Evolutionary conservation across 345 rosid species (phyloP).

Genomic region (Cardiospermum halicacabum): DNA sequence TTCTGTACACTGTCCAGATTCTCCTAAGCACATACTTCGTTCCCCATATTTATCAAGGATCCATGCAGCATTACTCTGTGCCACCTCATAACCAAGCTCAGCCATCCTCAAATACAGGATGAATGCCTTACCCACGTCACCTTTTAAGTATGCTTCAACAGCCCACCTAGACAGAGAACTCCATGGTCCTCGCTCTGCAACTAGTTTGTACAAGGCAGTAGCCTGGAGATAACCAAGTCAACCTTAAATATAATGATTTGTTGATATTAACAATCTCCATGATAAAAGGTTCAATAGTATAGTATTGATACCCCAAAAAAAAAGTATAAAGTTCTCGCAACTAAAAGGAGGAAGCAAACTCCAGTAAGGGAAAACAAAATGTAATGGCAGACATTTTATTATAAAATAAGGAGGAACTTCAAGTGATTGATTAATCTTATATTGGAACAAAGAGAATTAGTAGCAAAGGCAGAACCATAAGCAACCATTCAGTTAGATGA

Average conservation of each 20-base stretch:
- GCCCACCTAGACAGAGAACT: slow-evolving; percentile 98
- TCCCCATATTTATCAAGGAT: slow-evolving; percentile 93
- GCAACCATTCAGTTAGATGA: background rate
- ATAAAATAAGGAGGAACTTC: background rate
- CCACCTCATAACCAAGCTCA: slow-evolving; percentile 94
- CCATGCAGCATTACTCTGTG: slow-evolving; percentile 99
- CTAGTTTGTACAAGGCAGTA: slow-evolving; percentile 82
- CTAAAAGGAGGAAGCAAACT: background rate
- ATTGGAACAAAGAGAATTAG: background rate
- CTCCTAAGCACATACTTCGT: slow-evolving; percentile 96
- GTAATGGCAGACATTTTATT: background rate
- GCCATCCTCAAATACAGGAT: slow-evolving; percentile 91
- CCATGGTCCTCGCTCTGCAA: slow-evolving; percentile 99
- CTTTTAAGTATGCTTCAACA: slow-evolving; percentile 88
- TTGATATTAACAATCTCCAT: slow-evolving; percentile 9
- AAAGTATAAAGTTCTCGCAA: background rate
- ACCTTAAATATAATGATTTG: background rate
- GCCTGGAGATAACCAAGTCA: slow-evolving; percentile 54
- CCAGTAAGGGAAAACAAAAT: background rate
- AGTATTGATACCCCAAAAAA: background rate
- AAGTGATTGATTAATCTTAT: background rate
- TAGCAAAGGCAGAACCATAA: background rate
- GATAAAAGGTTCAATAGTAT: background rate
- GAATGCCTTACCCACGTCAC: slow-evolving; percentile 87
- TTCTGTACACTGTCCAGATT: slow-evolving; percentile 78